These are phyloP conservation scores for Trichoderma asperelloides DNA, from an alignment of 495 filamentous ascomycete genomes.

Conservation along the genomic window DNA sequence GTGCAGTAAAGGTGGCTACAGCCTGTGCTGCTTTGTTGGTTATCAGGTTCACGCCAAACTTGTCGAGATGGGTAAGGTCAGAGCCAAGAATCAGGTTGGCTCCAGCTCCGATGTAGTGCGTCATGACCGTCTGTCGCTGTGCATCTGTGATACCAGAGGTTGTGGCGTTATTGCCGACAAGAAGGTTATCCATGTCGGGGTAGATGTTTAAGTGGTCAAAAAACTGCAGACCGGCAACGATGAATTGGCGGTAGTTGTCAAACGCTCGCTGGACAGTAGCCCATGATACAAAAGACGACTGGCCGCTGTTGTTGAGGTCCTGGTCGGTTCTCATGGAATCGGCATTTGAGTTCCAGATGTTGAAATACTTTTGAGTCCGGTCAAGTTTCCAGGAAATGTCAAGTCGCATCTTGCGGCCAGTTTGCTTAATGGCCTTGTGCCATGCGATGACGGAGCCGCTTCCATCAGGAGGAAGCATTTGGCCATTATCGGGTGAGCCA, in stretches of 20 bases:
- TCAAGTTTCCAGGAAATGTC: slow-evolving; percentile 25
- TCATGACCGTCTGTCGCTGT: slow-evolving; percentile 21
- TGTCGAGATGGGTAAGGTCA: slow-evolving; percentile 21
- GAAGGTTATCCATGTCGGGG: slow-evolving; percentile 26
- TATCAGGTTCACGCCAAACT: slow-evolving; percentile 17
- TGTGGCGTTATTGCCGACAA: slow-evolving; percentile 17
- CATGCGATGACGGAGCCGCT: slow-evolving; percentile 16
- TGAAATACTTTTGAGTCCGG: slow-evolving; percentile 18
- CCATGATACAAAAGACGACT: slow-evolving; percentile 18
- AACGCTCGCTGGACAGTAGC: slow-evolving; percentile 19
- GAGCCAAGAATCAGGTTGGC: slow-evolving; percentile 24
- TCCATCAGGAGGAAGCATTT: slow-evolving; percentile 11
- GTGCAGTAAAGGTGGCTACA: slow-evolving; percentile 17
- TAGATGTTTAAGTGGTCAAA: slow-evolving; percentile 18
- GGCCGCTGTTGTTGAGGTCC: slow-evolving; percentile 20
- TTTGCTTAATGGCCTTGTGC: slow-evolving; percentile 18
- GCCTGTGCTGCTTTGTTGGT: slow-evolving; percentile 14
- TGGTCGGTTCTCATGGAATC: slow-evolving; percentile 23
- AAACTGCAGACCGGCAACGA: slow-evolving; percentile 14
- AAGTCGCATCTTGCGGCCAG: slow-evolving; percentile 20
- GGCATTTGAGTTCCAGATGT: slow-evolving; percentile 20
- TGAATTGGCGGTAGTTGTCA: slow-evolving; percentile 26
- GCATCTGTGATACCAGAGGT: slow-evolving; percentile 19
- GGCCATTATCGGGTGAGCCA: slow-evolving; percentile 15
- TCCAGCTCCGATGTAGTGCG: slow-evolving; percentile 24